Evolutionary conservation across 495 filamentous ascomycete genomes (phyloP), one percentile per base, ranked within the genome.

Genomic region (Lasiosphaeria miniovina): DNA sequence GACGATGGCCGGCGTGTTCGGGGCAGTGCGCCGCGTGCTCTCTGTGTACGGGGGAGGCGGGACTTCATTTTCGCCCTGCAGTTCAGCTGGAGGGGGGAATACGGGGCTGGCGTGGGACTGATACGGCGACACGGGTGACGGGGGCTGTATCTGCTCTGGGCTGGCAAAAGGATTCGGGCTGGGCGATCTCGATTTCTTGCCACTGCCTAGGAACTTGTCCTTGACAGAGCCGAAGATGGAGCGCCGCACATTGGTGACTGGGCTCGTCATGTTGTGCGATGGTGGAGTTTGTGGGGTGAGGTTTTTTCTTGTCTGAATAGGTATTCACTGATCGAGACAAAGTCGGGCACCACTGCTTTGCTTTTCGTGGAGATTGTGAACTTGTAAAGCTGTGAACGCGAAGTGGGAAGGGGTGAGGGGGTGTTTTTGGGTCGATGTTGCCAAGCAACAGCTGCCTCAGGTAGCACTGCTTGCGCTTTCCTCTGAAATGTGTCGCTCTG

Each of bases 221-320:
- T 61, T 65, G 53, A 72, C 14, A 3, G 59, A 59, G 41, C 54
- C 63, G 45, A 70, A 65, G 41, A 70, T 15, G 32, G 61, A 61
- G 17, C 48, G 33, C 12, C 62, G 33, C 59, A 62, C 64, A 36
- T 9, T 58, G 46, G 50, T 10, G 49, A 15, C 36, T 10, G 24
- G 4, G 9, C 4, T 54, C 4, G 8, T 54, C 34, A 15, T 12
- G 52, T 8, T 54, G 33, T 4, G 49, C 32, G 49, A 52, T 55
- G 57, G 10, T 49, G 50, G n/a, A 7, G 36, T 32, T 51, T 36
- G 62, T 48, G 14, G 15, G 24, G 24, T 24, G 24, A 24, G 24
- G 24, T 24, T 24, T 24, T 24, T 24, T 24, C 24, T 24, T 24
- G 24, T 24, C 24, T 24, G 24, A 24, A 24, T 24, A n/a, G n/a